Conservation (phyloP, 2,329 filamentous ascomycete species). For the Fusarium sororula region DNA sequence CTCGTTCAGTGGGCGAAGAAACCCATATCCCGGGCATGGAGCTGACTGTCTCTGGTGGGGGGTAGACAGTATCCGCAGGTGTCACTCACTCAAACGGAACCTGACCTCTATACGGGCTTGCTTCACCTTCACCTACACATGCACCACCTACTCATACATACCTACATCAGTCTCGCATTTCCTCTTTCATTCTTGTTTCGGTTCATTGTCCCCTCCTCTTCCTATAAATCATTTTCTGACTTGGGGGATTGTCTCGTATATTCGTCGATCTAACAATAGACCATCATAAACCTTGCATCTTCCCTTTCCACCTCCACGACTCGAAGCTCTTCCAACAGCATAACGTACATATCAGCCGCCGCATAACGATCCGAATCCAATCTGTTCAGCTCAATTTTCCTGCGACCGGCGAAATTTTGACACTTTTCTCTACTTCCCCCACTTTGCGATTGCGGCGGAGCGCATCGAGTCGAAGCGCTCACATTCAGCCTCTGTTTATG, state of each 20-base stretch:
- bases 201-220: constrained; percentile 7
- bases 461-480: constrained; percentile 1
- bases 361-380: constrained; percentile 7
- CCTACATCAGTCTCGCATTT: constrained; percentile 16
- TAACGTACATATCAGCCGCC: not conserved
- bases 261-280: constrained; percentile 10
- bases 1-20: not conserved
- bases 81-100: constrained; percentile 15
- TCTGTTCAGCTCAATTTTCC: not conserved
- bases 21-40: not conserved
- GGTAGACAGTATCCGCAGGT: not conserved
- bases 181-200: constrained; percentile 11
- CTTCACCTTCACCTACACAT: not conserved
- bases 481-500: constrained; percentile 14
- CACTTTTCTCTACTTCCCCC: not conserved
- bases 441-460: constrained; percentile 1
- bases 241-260: constrained; percentile 5
- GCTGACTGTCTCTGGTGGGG: constrained; percentile 19
- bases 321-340: constrained; percentile 12
- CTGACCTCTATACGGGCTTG: constrained; percentile 21
- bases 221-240: not conserved
- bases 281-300: constrained; percentile 13
- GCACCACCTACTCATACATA: constrained; percentile 1
- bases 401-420: not conserved
- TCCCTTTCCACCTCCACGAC: not conserved